Base-by-base conservation (phyloP, 768 basidiomycete species). In the Mycena chlorophos region DNA sequence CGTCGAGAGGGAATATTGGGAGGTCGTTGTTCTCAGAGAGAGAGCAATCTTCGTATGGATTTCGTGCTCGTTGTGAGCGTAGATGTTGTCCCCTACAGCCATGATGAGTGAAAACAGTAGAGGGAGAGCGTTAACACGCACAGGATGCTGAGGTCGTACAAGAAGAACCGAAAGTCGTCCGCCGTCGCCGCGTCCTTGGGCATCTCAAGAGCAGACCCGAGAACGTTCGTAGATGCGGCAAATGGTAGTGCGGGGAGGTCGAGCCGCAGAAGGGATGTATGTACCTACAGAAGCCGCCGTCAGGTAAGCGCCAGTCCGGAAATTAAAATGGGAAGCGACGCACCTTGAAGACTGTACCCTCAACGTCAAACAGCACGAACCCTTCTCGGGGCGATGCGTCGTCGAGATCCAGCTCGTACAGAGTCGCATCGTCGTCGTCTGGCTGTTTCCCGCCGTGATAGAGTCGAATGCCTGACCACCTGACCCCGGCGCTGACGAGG, bases 301-400 rank as follows among this genome's bases (percentile, higher is more conserved):
- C 31, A 34, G 31, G n/a, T n/a, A n/a, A 34, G 31, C 31, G 31
- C 31, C 31, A n/a, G 31, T 34, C 31, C 8, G 17, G 31, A 8
- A 34, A 17, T 17, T 17, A 34, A 34, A 17, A 34, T 8, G 31
- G 10, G 10, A 34, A 42, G 5, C 13, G 8, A 22, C 45, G 22
- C 45, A 46, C 45, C 45, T 26, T 46, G 45, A 46, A 46, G 25
- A 46, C 26, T 13, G 45, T 46, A 25, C 27, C 25, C 45, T 46
- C 45, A 25, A 46, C 45, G 26, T 27, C 23, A 25, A 46, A 46
- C 6, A 46, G 45, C 23, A 46, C 45, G 26, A 46, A 46, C 6
- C 45, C 45, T 8, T 46, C 45, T 8, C 5, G 6, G 45, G 13
- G 12, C 19, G 8, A 17, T 34, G 31, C 12, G 34, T 10, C 6